Conservation (phyloP, 1,284 basidiomycete genomes). For the Puccinia coronata region DNA sequence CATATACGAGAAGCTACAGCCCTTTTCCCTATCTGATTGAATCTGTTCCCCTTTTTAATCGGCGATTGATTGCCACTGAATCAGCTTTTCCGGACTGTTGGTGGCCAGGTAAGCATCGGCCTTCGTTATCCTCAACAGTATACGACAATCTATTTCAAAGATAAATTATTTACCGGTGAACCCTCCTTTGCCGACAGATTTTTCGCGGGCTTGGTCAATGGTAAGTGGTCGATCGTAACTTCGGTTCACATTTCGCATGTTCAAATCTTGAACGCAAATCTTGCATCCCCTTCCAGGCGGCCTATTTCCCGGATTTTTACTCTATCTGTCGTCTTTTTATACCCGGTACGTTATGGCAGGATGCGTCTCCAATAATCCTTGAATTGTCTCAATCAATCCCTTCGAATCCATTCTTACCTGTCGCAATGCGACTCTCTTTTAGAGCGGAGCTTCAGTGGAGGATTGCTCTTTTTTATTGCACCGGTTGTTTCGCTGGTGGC, state of each 20-base stretch:
- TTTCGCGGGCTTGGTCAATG: slow-evolving; percentile 12
- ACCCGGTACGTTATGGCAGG: background rate
- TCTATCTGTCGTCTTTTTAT: slow-evolving; percentile 10
- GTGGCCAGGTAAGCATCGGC: background rate
- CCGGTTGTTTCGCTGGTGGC: background rate
- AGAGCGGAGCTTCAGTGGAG: slow-evolving; percentile 19
- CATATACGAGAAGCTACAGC: too few species aligned
- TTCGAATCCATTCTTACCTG: background rate
- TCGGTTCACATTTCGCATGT: background rate
- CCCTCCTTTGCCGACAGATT: background rate
- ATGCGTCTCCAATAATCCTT: background rate
- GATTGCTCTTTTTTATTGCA: background rate
- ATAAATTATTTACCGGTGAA: too few species aligned
- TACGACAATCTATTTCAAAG: background rate
- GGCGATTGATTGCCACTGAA: background rate
- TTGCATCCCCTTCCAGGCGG: slow-evolving; percentile 13
- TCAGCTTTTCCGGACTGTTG: background rate
- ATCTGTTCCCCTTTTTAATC: too few species aligned
- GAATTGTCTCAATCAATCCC: too few species aligned
- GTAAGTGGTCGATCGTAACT: background rate
- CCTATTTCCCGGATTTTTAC: background rate
- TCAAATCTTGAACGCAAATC: background rate
- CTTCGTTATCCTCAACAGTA: background rate
- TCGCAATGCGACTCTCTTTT: too few species aligned
- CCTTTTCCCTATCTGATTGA: background rate